phyloP scores from a whole-genome alignment of 257 asterid genomes.

The Ligustrum vulgare region DNA sequence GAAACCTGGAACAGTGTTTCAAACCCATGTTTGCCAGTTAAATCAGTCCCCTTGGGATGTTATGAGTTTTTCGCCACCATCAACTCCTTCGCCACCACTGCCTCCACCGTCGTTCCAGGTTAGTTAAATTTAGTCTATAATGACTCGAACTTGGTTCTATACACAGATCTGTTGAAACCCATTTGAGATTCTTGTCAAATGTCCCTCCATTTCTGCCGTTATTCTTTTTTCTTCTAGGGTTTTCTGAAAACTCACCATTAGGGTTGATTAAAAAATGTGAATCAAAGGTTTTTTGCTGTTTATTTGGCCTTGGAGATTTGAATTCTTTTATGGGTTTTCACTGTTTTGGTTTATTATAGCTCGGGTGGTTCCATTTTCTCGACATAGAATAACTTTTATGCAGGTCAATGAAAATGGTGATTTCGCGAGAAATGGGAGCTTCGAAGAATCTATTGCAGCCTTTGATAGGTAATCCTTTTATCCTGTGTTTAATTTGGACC shows the following conservation, averaged over 20 bases:
- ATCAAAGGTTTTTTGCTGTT: slow-evolving; percentile 30
- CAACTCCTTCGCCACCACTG: slow-evolving; percentile 18
- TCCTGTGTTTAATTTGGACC: slow-evolving; percentile 20
- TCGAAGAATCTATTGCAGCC: slow-evolving; percentile 24
- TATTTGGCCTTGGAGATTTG: slow-evolving; percentile 14
- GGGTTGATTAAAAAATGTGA: slow-evolving; percentile 43
- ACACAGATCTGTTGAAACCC: slow-evolving; percentile 12
- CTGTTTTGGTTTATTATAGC: slow-evolving; percentile 29
- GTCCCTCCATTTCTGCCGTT: slow-evolving; percentile 23
- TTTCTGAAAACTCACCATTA: slow-evolving; percentile 35
- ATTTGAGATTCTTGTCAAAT: not conserved
- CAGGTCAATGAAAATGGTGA: slow-evolving; percentile 40
- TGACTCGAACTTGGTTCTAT: not conserved
- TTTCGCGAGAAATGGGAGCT: slow-evolving; percentile 37
- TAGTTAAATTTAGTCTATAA: slow-evolving; percentile 14
- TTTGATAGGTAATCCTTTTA: slow-evolving; percentile 40
- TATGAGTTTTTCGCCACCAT: slow-evolving; percentile 12
- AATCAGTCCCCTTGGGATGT: slow-evolving; percentile 50
- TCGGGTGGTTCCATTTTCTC: slow-evolving; percentile 22
- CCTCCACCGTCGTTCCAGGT: slow-evolving; percentile 2
- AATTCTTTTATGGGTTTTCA: slow-evolving; percentile 17
- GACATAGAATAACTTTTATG: slow-evolving; percentile 28
- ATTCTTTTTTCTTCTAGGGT: slow-evolving; percentile 52
- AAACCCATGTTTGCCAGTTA: slow-evolving; percentile 37
- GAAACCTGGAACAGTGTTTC: slow-evolving; percentile 2